phyloP scores from a whole-genome alignment of 2,329 filamentous ascomycete species.

The Sporothrix curviconia region DNA sequence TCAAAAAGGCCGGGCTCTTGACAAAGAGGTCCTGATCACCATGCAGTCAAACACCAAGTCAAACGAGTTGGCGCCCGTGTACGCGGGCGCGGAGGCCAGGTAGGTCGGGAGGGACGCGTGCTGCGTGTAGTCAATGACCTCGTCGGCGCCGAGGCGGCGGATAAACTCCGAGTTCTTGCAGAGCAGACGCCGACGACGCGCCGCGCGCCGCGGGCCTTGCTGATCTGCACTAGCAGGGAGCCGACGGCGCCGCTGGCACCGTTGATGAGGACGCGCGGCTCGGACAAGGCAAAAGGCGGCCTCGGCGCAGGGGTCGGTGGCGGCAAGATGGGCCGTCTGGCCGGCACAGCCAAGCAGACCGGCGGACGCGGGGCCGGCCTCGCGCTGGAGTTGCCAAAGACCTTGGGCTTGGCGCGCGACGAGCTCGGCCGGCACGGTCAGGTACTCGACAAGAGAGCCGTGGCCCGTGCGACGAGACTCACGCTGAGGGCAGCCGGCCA shows the following conservation, averaged over 20 bases:
- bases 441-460: conserved; percentile 31
- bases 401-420: conserved; percentile 23
- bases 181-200: conserved; percentile 44
- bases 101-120: conserved; percentile 31
- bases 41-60: conserved; percentile 45
- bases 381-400: conserved; percentile 23
- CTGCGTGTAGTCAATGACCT: conserved; percentile 38
- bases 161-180: conserved; percentile 40
- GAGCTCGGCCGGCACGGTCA: conserved; percentile 27
- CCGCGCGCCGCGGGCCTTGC: conserved; percentile 35
- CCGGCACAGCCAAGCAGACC: conserved; percentile 29
- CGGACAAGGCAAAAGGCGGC: conserved; percentile 22
- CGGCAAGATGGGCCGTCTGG: conserved; percentile 28
- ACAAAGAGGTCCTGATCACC: conserved; percentile 42
- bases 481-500: conserved; percentile 28
- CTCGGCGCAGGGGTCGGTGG: conserved; percentile 22
- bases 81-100: conserved; percentile 29
- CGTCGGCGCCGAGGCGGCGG: conserved; percentile 40
- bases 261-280: conserved; percentile 40
- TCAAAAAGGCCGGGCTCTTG: conserved; percentile 34
- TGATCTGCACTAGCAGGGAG: conserved; percentile 39
- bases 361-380: conserved; percentile 14
- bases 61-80: conserved; percentile 26
- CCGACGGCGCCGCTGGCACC: conserved; percentile 48
- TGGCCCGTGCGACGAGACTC: conserved; percentile 24